These are phyloP conservation scores for Arthrobotrys sinensis DNA, from an alignment of 2,329 filamentous ascomycete species.

Conservation along the genomic window DNA sequence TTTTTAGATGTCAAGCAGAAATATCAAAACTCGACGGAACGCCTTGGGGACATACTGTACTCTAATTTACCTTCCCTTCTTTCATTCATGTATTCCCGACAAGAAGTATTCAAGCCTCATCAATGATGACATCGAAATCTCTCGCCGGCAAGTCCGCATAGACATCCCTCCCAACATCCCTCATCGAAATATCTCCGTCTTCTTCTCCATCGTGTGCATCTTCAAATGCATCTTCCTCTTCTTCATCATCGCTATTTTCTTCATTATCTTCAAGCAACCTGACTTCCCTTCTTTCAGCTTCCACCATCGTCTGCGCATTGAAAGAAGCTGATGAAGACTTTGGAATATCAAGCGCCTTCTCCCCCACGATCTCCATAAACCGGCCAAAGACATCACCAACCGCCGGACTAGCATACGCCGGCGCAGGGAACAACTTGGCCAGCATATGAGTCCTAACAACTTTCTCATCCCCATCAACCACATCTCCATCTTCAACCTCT, in stretches of 20 bases:
- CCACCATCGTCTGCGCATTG: background rate
- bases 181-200: constrained; percentile 49
- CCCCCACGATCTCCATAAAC: constrained; percentile 56
- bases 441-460: constrained; percentile 56
- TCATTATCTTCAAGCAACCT: constrained; percentile 24
- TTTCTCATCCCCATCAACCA: constrained; percentile 34
- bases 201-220: constrained; percentile 31
- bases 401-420: constrained; percentile 55
- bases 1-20: constrained; percentile 23
- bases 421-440: constrained; percentile 49
- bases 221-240: constrained; percentile 33
- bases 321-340: background rate
- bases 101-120: constrained; percentile 20
- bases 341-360: constrained; percentile 50
- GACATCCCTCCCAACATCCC: constrained; percentile 33
- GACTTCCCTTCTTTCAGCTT: background rate
- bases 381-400: constrained; percentile 54
- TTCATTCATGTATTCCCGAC: background rate
- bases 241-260: constrained; percentile 24
- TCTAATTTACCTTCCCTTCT: background rate
- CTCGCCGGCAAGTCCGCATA: constrained; percentile 45
- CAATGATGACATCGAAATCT: constrained; percentile 54
- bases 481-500: constrained; percentile 7
- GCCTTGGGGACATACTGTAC: background rate
- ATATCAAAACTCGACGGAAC: background rate